Conservation (phyloP, 805 yeast species). For the Millerago galiae region DNA sequence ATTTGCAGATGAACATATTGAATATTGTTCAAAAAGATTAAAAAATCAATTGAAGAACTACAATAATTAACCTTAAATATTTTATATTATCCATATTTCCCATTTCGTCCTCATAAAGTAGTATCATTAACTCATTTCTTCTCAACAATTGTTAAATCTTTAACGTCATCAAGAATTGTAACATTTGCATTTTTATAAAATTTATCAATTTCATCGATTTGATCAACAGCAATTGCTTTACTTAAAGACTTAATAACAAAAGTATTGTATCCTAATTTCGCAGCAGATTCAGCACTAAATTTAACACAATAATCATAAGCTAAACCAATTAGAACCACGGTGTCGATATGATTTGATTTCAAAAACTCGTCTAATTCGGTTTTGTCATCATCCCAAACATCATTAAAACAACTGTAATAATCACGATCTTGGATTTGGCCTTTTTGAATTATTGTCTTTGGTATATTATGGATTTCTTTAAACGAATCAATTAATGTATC, state of each 20-base stretch:
- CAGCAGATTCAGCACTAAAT: slow-evolving; percentile 68
- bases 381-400: slow-evolving; percentile 63
- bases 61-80: not conserved
- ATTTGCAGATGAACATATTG: slow-evolving; percentile 22
- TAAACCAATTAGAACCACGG: slow-evolving; percentile 71
- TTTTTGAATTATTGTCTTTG: slow-evolving; percentile 50
- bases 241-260: slow-evolving; percentile 52
- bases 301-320: slow-evolving; percentile 87
- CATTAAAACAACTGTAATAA: slow-evolving; percentile 82
- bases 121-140: not conserved
- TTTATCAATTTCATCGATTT: slow-evolving; percentile 29
- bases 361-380: slow-evolving; percentile 58
- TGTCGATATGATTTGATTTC: slow-evolving; percentile 38
- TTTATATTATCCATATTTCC: not conserved
- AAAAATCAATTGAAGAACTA: not conserved
- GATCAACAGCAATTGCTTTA: slow-evolving; percentile 47
- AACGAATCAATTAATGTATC: slow-evolving; percentile 34
- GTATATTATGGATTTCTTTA: slow-evolving; percentile 27
- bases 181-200: slow-evolving; percentile 30
- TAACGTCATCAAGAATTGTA: slow-evolving; percentile 15
- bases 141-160: slow-evolving; percentile 5
- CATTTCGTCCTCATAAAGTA: not conserved
- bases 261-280: slow-evolving; percentile 54
- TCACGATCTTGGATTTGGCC: slow-evolving; percentile 72
- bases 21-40: slow-evolving; percentile 6